phyloP scores from a whole-genome alignment of 163 green algal genomes.

The Scenedesmus sp. region DNA sequence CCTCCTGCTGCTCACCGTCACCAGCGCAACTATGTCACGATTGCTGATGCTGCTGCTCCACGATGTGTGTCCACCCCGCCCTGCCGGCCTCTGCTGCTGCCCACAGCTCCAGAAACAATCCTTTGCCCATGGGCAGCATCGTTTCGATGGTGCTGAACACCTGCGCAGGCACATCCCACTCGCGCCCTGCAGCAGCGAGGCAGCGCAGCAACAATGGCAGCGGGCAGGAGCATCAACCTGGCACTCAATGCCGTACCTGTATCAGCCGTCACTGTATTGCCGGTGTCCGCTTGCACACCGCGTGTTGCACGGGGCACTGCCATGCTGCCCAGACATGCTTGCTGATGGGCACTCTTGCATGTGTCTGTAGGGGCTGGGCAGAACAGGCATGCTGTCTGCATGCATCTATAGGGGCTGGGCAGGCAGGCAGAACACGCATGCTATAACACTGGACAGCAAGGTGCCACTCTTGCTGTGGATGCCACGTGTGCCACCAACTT shows the following conservation, averaged over 20 bases:
- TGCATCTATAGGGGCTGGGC: too few species aligned
- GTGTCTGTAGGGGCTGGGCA: too few species aligned
- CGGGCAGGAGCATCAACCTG: background rate
- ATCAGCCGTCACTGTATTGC: background rate
- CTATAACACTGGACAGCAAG: too few species aligned
- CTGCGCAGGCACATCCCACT: slow-evolving; percentile 74
- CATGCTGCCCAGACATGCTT: background rate
- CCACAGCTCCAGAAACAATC: slow-evolving; percentile 89
- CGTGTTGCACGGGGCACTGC: too few species aligned
- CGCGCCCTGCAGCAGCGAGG: slow-evolving; percentile 29
- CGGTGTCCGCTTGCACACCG: too few species aligned
- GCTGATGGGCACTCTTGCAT: background rate
- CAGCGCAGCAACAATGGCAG: background rate
- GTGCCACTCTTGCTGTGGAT: too few species aligned
- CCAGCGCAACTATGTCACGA: background rate
- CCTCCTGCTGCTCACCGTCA: too few species aligned
- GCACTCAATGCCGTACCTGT: background rate
- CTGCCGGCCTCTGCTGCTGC: slow-evolving; percentile 51
- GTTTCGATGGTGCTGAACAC: slow-evolving; percentile 90
- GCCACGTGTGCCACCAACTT: background rate
- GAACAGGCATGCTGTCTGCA: too few species aligned
- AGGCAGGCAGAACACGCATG: too few species aligned
- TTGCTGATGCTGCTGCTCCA: slow-evolving; percentile 43
- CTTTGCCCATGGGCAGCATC: slow-evolving; percentile 81
- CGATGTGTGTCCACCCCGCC: slow-evolving; percentile 80